A percentile compares a stretch with the other conserved stretches of the same genome.
Evolutionary conservation across 2,329 filamentous ascomycete species (phyloP).

Genomic region (Parafenestella ontariensis): DNA sequence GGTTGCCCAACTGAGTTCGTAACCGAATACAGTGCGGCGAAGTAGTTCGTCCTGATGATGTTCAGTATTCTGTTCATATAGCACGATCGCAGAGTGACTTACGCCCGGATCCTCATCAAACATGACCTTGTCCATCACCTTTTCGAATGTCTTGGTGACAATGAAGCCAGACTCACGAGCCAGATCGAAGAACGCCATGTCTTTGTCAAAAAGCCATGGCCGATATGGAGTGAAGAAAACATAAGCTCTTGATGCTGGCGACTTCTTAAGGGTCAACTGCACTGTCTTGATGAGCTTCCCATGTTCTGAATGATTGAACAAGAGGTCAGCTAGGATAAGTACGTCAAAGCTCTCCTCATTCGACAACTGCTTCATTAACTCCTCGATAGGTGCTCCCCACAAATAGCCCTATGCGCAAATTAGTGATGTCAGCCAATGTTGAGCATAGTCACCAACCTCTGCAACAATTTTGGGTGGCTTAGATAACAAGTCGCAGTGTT

Average conservation of each 20-base stretch:
- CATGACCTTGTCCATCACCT: conserved; percentile 82
- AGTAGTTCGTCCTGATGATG: conserved; percentile 71
- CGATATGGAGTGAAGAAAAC: conserved; percentile 96
- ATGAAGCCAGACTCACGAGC: conserved; percentile 73
- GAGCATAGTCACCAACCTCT: conserved; percentile 32
- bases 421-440: conserved; percentile 7
- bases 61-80: neutral
- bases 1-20: conserved; percentile 69
- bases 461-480: conserved; percentile 48
- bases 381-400: conserved; percentile 74
- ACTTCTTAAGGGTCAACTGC: conserved; percentile 67
- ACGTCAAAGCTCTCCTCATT: conserved; percentile 70
- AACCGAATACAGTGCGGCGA: conserved; percentile 82
- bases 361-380: conserved; percentile 67
- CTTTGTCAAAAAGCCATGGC: conserved; percentile 86
- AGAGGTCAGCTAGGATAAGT: conserved; percentile 83
- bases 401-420: conserved; percentile 69
- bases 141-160: conserved; percentile 82
- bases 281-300: conserved; percentile 77
- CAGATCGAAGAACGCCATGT: conserved; percentile 84
- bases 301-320: conserved; percentile 93
- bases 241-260: conserved; percentile 67
- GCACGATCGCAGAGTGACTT: conserved; percentile 35
- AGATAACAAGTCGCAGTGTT: conserved; percentile 58
- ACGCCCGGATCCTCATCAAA: conserved; percentile 87